phyloP scores from a whole-genome alignment of 192 early-diverging fungal species.

The Thamnidium elegans region DNA sequence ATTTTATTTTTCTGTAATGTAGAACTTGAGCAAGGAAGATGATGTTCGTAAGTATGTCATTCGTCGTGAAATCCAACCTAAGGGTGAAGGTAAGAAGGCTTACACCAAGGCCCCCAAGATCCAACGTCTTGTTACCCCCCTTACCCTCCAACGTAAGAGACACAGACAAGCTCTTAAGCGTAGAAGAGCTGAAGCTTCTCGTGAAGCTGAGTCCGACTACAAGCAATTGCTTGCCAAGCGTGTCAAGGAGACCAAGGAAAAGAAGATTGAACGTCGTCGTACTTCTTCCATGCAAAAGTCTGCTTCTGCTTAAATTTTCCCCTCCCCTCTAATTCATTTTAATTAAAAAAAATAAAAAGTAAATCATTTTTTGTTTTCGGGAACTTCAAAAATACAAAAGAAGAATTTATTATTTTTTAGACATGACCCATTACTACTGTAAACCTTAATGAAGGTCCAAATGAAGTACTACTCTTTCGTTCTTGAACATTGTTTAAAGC shows the following conservation, averaged over 20 bases:
- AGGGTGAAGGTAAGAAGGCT: slow-evolving; percentile 87
- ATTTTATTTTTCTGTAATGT: not conserved
- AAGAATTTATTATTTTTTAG: slow-evolving; percentile 14
- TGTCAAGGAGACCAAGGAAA: slow-evolving; percentile 93
- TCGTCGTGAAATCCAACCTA: slow-evolving; percentile 91
- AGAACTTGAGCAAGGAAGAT: slow-evolving; percentile 93
- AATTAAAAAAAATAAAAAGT: too few relatives aligned
- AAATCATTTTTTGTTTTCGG: too few relatives aligned
- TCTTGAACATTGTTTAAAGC: not conserved
- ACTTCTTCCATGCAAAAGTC: slow-evolving; percentile 63
- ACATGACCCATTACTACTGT: slow-evolving; percentile 42
- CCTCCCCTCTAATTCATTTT: too few relatives aligned
- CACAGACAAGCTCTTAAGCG: slow-evolving; percentile 85
- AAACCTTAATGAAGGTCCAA: slow-evolving; percentile 26
- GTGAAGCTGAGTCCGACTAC: slow-evolving; percentile 80
- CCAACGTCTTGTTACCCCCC: slow-evolving; percentile 97
- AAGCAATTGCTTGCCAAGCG: slow-evolving; percentile 86
- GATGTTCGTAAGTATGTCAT: slow-evolving; percentile 99
- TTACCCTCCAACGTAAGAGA: slow-evolving; percentile 95
- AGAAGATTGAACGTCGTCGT: slow-evolving; percentile 72
- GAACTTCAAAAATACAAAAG: too few relatives aligned
- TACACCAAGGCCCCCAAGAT: slow-evolving; percentile 96
- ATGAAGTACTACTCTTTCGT: slow-evolving; percentile 3
- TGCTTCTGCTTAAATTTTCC: slow-evolving; percentile 37
- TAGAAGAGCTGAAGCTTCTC: slow-evolving; percentile 74